Percentiles rank a stretch among this genome's conserved stretches.
These are phyloP conservation scores for Antrodiella citrinella DNA, from an alignment of 768 basidiomycete genomes.

Conservation along the genomic window DNA sequence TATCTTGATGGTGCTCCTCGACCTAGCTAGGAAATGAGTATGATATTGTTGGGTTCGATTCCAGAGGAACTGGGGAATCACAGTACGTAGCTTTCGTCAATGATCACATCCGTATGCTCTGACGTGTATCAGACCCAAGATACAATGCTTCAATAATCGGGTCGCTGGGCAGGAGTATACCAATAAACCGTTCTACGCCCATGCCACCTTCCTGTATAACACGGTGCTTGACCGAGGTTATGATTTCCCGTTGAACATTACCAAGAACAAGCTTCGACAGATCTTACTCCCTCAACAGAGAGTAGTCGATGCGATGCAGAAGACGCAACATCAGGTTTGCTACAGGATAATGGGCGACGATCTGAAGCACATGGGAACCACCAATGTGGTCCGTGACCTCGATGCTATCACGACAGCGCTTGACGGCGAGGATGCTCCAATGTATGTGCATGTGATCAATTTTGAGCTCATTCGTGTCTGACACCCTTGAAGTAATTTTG, in stretches of 20 bases:
- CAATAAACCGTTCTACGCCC: constrained; percentile 15
- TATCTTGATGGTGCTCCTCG: background rate
- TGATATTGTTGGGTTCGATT: constrained; percentile 24
- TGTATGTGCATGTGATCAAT: constrained; percentile 4
- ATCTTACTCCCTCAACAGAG: constrained; percentile 16
- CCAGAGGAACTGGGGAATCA: constrained; percentile 23
- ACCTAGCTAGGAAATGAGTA: constrained; percentile 18
- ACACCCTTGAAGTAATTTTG: constrained; percentile 18
- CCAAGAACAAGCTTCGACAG: constrained; percentile 13
- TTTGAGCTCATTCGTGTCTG: background rate
- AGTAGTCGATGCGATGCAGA: constrained; percentile 16
- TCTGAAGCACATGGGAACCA: constrained; percentile 24
- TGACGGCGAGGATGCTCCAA: constrained; percentile 21
- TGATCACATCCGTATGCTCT: background rate
- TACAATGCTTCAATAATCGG: constrained; percentile 19
- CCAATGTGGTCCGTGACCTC: constrained; percentile 25
- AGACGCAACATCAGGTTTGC: constrained; percentile 21
- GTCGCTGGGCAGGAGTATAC: background rate
- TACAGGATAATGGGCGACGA: constrained; percentile 19
- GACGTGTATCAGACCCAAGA: constrained; percentile 13
- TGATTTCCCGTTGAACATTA: constrained; percentile 18
- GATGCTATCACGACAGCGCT: constrained; percentile 19
- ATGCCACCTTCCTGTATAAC: constrained; percentile 19
- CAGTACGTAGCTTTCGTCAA: constrained; percentile 14
- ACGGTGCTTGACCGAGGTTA: constrained; percentile 18